Evolutionary conservation across 306 rosid genomes (phyloP).

Genomic region (Potentilla sterilis): DNA sequence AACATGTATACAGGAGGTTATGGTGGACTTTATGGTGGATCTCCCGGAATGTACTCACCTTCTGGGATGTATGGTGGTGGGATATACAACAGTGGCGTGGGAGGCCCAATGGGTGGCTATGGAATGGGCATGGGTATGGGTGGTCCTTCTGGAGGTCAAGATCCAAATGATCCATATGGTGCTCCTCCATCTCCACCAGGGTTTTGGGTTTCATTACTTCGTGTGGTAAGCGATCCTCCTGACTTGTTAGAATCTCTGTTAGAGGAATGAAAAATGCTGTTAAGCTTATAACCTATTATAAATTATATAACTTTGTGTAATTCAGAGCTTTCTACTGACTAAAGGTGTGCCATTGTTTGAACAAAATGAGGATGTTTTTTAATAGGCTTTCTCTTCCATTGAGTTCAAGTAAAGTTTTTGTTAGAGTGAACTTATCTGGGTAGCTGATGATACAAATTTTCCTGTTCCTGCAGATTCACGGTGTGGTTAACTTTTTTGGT

Average conservation of each 20-base stretch:
- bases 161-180: constrained; percentile 60
- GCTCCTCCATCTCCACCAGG: constrained; percentile 94
- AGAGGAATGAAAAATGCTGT: constrained; percentile 18
- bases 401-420: background rate
- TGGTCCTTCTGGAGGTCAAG: constrained; percentile 84
- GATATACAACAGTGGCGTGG: constrained; percentile 68
- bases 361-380: constrained; percentile 1
- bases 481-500: constrained; percentile 87
- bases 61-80: constrained; percentile 93
- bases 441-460: background rate
- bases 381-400: background rate
- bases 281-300: background rate
- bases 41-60: constrained; percentile 77
- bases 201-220: constrained; percentile 80
- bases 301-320: background rate
- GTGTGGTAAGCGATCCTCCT: constrained; percentile 63
- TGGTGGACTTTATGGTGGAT: constrained; percentile 45
- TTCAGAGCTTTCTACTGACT: background rate
- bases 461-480: constrained; percentile 61
- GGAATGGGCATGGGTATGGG: constrained; percentile 87
- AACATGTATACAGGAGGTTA: constrained; percentile 72
- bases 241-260: constrained; percentile 15
- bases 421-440: background rate
- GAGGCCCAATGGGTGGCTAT: constrained; percentile 79
- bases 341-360: background rate